Evolutionary conservation across 495 filamentous ascomycete species (phyloP).

Genomic region (Copromyces sp.): DNA sequence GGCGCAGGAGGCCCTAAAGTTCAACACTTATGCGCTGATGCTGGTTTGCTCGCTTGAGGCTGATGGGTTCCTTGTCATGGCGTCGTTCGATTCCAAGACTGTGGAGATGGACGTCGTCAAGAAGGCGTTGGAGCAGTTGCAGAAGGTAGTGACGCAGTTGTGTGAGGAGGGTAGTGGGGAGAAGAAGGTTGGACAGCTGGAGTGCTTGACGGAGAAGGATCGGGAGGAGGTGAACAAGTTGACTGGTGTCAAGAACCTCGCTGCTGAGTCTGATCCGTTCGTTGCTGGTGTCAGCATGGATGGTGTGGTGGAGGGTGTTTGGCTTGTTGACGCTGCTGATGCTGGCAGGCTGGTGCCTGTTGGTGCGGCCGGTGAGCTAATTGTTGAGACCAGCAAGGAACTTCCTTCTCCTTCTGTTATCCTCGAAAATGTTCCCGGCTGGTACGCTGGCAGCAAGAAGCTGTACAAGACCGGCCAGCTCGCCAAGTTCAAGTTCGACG

Average conservation of each 20-base stretch:
- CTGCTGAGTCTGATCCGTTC: constrained; percentile 2
- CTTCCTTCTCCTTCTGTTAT: constrained; percentile 1
- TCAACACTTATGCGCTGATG: constrained; percentile 60
- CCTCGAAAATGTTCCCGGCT: neutral
- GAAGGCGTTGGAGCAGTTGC: constrained; percentile 23
- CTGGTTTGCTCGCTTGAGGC: constrained; percentile 48
- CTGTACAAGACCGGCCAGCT: constrained; percentile 24
- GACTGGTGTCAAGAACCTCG: constrained; percentile 1
- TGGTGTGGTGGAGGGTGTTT: constrained; percentile 15
- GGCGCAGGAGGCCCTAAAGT: constrained; percentile 52
- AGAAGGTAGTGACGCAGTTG: constrained; percentile 19
- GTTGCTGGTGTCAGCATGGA: neutral
- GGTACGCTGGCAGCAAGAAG: neutral
- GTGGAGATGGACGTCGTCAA: constrained; percentile 23
- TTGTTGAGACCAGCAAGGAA: constrained; percentile 14
- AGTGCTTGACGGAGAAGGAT: constrained; percentile 16
- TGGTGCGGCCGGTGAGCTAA: constrained; percentile 37
- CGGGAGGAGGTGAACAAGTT: constrained; percentile 8
- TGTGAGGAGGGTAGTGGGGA: constrained; percentile 16
- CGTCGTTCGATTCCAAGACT: constrained; percentile 49
- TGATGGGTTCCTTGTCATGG: constrained; percentile 47
- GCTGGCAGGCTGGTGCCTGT: constrained; percentile 25
- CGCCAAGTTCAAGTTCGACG: constrained; percentile 17
- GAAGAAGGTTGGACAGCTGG: constrained; percentile 17
- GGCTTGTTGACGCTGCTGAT: constrained; percentile 33